These are phyloP conservation scores for Xylaria hypoxylon DNA, from an alignment of 2,329 filamentous ascomycete genomes.

Conservation along the genomic window DNA sequence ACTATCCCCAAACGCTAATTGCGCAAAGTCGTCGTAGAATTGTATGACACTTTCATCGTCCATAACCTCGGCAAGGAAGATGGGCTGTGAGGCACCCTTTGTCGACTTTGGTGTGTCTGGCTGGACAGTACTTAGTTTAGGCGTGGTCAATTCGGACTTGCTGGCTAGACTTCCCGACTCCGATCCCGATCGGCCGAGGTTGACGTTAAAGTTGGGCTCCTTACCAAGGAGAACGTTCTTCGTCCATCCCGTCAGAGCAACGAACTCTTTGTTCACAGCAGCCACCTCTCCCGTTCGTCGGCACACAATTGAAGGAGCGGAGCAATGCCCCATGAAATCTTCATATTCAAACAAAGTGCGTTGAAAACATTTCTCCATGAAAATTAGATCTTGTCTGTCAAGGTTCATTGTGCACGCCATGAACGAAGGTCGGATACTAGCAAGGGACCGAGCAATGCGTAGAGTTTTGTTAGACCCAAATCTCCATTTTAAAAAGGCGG, in stretches of 20 bases:
- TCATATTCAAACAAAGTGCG: conserved; percentile 93
- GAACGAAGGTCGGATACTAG: conserved; percentile 91
- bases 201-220: conserved; percentile 87
- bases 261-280: conserved; percentile 95
- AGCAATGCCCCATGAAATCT: conserved; percentile 88
- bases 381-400: conserved; percentile 88
- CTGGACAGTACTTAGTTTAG: conserved; percentile 61
- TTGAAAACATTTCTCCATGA: conserved; percentile 98
- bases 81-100: conserved; percentile 73
- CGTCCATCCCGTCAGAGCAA: conserved; percentile 93
- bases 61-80: conserved; percentile 91
- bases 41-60: conserved; percentile 94
- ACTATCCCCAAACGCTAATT: conserved; percentile 91
- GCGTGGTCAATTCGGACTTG: conserved; percentile 62
- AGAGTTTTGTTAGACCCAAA: conserved; percentile 82
- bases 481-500: conserved; percentile 80
- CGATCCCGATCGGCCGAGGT: conserved; percentile 69
- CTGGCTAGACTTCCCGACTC: conserved; percentile 58
- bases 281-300: conserved; percentile 95
- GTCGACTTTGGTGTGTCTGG: conserved; percentile 55
- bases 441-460: conserved; percentile 86
- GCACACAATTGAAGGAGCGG: conserved; percentile 91
- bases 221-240: conserved; percentile 90
- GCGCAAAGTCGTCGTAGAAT: conserved; percentile 95
- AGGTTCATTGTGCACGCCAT: conserved; percentile 92